Evolutionary conservation across 2,329 filamentous ascomycete species (phyloP), one percentile per base, ranked within the genome.

Genomic region (Fusarium newnesense): DNA sequence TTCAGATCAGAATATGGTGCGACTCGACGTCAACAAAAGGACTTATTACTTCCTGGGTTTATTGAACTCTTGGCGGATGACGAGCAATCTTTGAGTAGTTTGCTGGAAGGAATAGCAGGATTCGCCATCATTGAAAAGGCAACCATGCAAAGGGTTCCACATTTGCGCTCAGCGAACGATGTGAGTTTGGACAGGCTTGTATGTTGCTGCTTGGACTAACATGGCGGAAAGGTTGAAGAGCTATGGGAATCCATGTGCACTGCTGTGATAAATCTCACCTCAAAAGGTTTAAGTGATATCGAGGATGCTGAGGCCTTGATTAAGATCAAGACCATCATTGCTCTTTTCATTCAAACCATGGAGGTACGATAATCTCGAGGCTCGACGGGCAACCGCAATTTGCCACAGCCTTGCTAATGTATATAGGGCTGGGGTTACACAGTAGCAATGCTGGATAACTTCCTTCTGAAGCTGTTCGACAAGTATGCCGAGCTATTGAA

Each of bases 241-340:
- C 85, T 99, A 5, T 99, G 96, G 96, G 96, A 98, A 78, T 98
- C 95, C 0, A 96, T 98, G 94, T 98, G 96, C 79, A 94, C 95
- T 78, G 91, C 92, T 49, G 92, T 94, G 1, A 94, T 98, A 74
- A 89, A 88, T 13, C 86, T 98, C 53, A 97, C 97, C 70, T 91
- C 92, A 2, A 94, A 92, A 75, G 92, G 94, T 1, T 85, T 99
- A 9, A 88, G 89, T 56, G 90, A 91, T 44, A 90, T 99, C n/a
- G 91, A 91, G 66, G 96, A 97, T 79, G 95, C 96, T 18, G 95
- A 98, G 79, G 90, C 93, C 34, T 85, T 99, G 40, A 86, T 98
- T n/a, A 97, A 96, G 80, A 95, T 98, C 78, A 99, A 99, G 82
- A 94, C 94, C 50, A 90, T 97, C 32, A 91, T 98, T 78, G 93